A percentile compares a stretch with the other conserved stretches of the same genome.
phyloP scores from a whole-genome alignment of 2,329 filamentous ascomycete species.

The Coniochaeta ligniaria region DNA sequence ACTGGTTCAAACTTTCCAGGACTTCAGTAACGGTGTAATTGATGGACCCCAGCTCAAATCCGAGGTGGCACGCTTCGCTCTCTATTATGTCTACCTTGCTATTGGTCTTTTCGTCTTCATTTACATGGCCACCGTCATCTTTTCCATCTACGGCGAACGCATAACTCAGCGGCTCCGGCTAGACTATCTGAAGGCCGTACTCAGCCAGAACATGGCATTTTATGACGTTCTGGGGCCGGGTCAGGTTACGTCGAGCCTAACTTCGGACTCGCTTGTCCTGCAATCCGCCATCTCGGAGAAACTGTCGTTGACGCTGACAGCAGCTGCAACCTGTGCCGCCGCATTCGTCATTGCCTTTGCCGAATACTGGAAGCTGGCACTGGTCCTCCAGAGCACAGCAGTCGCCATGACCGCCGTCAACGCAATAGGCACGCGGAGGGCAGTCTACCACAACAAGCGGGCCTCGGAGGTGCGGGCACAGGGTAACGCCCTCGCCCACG shows the following conservation, averaged over 20 bases:
- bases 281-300: slow-evolving; percentile 91
- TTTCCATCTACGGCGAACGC: slow-evolving; percentile 75
- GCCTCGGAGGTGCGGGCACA: slow-evolving; percentile 70
- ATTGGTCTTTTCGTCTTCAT: slow-evolving; percentile 67
- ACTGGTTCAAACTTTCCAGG: too few relatives aligned
- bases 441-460: slow-evolving; percentile 72
- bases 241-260: slow-evolving; percentile 85
- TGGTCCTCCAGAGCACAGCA: slow-evolving; percentile 82
- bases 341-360: slow-evolving; percentile 85
- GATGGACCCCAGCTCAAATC: too few relatives aligned
- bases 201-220: slow-evolving; percentile 79
- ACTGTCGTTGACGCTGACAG: slow-evolving; percentile 68
- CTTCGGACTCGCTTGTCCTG: slow-evolving; percentile 81
- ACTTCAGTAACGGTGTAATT: too few relatives aligned
- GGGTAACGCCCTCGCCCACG: slow-evolving; percentile 81
- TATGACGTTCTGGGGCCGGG: slow-evolving; percentile 84
- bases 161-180: slow-evolving; percentile 67
- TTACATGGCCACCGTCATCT: slow-evolving; percentile 73
- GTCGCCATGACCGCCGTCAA: slow-evolving; percentile 35
- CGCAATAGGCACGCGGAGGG: slow-evolving; percentile 26
- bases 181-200: slow-evolving; percentile 70
- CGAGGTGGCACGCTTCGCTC: slow-evolving; percentile 3
- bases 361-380: slow-evolving; percentile 82
- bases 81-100: slow-evolving; percentile 76
- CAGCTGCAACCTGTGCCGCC: slow-evolving; percentile 72